Conservation (phyloP, 1,284 basidiomycete genomes). For the Phellinidium pouzarii region DNA sequence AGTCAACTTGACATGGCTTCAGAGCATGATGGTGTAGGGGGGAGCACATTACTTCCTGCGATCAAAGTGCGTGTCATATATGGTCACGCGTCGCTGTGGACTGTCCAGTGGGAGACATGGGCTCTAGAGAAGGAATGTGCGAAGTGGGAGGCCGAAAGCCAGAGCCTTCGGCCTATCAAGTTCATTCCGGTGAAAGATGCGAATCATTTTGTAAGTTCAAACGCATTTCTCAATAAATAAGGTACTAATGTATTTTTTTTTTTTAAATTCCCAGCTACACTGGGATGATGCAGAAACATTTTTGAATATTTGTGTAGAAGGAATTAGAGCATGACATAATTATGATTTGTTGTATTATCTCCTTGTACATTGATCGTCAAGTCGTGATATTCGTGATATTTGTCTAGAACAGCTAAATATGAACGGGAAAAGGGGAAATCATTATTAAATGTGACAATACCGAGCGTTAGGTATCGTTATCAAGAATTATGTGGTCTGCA, state of each 20-base stretch:
- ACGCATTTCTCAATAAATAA: not conserved
- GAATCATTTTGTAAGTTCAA: slow-evolving; percentile 24
- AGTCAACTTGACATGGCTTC: too few relatives aligned
- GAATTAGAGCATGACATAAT: slow-evolving; percentile 2
- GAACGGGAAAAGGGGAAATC: too few relatives aligned
- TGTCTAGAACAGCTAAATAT: too few relatives aligned
- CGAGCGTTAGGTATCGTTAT: too few relatives aligned
- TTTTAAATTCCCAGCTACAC: slow-evolving; percentile 4
- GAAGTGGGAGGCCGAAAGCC: slow-evolving; percentile 8
- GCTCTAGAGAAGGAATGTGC: slow-evolving; percentile 18
- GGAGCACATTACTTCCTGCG: not conserved
- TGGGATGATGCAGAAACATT: slow-evolving; percentile 15
- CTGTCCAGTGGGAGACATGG: slow-evolving; percentile 21
- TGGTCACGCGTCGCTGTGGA: slow-evolving; percentile 17
- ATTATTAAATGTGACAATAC: too few relatives aligned
- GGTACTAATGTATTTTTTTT: not conserved
- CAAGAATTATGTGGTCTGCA: too few relatives aligned
- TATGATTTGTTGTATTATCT: not conserved
- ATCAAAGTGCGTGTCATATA: slow-evolving; percentile 8
- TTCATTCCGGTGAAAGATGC: slow-evolving; percentile 22
- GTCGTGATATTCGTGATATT: not conserved
- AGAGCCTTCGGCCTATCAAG: slow-evolving; percentile 15
- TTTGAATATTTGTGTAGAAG: slow-evolving; percentile 6
- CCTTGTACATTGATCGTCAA: not conserved
- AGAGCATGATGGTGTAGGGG: not conserved